phyloP scores from a whole-genome alignment of 495 filamentous ascomycete species.

The Lophiotrema nucula region DNA sequence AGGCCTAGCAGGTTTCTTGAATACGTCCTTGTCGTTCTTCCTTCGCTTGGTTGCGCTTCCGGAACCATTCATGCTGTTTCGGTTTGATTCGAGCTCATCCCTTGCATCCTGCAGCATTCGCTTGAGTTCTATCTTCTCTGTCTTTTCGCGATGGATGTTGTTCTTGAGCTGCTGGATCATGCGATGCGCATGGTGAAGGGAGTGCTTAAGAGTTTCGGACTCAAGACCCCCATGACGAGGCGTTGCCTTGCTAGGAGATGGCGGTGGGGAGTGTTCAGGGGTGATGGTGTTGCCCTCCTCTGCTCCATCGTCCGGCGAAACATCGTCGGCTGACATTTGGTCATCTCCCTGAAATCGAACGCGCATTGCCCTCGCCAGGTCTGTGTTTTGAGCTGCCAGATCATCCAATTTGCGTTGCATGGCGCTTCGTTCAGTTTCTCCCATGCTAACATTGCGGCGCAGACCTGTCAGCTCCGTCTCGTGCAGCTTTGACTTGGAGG shows the following conservation, averaged over 20 bases:
- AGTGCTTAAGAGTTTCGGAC: conserved; percentile 90
- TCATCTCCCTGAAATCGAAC: conserved; percentile 70
- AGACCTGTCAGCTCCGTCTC: conserved; percentile 81
- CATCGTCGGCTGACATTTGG: conserved; percentile 49
- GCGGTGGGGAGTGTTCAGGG: conserved; percentile 85
- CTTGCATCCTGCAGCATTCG: conserved; percentile 94
- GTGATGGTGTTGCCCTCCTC: conserved; percentile 67
- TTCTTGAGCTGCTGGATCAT: conserved; percentile 94
- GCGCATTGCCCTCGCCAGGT: conserved; percentile 75
- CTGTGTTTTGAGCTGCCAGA: conserved; percentile 79
- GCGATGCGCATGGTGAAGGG: conserved; percentile 87
- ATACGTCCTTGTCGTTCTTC: conserved; percentile 60
- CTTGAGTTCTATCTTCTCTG: conserved; percentile 92
- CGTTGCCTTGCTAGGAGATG: conserved; percentile 85
- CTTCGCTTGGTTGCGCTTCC: conserved; percentile 63
- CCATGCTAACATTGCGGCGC: conserved; percentile 68
- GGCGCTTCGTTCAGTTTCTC: conserved; percentile 68
- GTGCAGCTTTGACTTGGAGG: conserved; percentile 70
- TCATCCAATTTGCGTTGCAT: conserved; percentile 84
- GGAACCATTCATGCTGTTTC: conserved; percentile 53
- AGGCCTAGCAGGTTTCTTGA: conserved; percentile 73
- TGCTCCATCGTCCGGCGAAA: conserved; percentile 62
- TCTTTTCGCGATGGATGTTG: conserved; percentile 95
- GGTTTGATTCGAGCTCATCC: conserved; percentile 81
- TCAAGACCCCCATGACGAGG: conserved; percentile 87